Percentiles rank a stretch among this genome's conserved stretches.
These are phyloP conservation scores for Canavalia ensiformis DNA, from an alignment of 306 rosid species.

Conservation along the genomic window DNA sequence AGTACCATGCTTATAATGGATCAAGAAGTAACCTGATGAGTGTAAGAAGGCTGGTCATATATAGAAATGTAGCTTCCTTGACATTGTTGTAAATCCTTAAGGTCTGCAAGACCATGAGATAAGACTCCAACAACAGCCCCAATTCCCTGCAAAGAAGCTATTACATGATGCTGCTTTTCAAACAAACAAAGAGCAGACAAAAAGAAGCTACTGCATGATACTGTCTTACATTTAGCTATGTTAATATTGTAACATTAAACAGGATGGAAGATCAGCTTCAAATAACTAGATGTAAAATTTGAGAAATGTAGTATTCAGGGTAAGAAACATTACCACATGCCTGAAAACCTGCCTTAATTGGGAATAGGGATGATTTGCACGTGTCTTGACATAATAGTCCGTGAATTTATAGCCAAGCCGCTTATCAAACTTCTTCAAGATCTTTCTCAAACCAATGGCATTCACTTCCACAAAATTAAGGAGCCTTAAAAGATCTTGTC, in stretches of 20 bases:
- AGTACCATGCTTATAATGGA: not conserved
- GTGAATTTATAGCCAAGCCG: slow-evolving; percentile 88
- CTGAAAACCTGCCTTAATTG: slow-evolving; percentile 95
- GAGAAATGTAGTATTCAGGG: not conserved
- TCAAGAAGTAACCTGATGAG: slow-evolving; percentile 66
- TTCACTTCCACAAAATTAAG: slow-evolving; percentile 87
- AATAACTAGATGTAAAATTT: not conserved
- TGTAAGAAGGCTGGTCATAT: slow-evolving; percentile 84
- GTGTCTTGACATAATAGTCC: slow-evolving; percentile 88
- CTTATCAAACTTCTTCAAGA: slow-evolving; percentile 95
- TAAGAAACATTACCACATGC: slow-evolving; percentile 84
- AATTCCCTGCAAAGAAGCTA: slow-evolving; percentile 56
- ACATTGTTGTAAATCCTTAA: slow-evolving; percentile 64
- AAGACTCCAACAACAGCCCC: slow-evolving; percentile 97
- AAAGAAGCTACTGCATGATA: slow-evolving; percentile 8
- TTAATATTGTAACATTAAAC: not conserved
- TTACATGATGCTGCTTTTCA: slow-evolving; percentile 25
- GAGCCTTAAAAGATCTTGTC: slow-evolving; percentile 86
- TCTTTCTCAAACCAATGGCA: slow-evolving; percentile 96
- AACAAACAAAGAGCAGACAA: slow-evolving; percentile 7
- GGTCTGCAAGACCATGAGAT: slow-evolving; percentile 91
- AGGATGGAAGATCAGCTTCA: slow-evolving; percentile 6
- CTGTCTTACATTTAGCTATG: slow-evolving; percentile 13
- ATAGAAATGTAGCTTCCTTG: slow-evolving; percentile 92
- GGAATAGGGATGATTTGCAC: slow-evolving; percentile 98